Conservation (phyloP, 2,329 filamentous ascomycete species). For the Didymella keratinophila region DNA sequence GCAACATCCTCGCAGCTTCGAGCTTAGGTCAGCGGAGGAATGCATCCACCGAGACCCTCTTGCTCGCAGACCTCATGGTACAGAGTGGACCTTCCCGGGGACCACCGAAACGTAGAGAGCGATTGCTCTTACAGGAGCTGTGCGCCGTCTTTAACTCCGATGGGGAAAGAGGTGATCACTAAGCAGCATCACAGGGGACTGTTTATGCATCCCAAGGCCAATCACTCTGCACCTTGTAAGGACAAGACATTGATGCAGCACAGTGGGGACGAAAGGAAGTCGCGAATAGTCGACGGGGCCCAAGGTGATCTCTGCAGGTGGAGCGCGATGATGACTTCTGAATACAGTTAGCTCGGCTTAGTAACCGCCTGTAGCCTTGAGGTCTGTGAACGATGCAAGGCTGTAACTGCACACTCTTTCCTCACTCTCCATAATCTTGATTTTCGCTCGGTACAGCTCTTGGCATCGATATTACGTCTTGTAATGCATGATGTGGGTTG, state of each 20-base stretch:
- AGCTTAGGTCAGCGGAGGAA: not conserved
- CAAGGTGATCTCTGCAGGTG: no score
- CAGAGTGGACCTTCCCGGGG: no score
- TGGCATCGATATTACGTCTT: not conserved
- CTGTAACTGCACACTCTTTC: not conserved
- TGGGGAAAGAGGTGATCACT: not conserved
- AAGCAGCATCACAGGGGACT: not conserved
- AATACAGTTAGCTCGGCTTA: not conserved
- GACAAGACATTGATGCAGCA: no score
- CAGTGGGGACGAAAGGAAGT: no score
- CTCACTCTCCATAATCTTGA: not conserved
- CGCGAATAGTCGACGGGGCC: not conserved
- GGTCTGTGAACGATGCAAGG: not conserved
- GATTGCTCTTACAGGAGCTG: not conserved
- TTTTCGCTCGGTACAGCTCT: not conserved
- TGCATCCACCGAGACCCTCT: not conserved
- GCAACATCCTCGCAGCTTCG: not conserved
- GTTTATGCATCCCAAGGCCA: not conserved
- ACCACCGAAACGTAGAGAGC: no score
- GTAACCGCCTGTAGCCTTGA: not conserved
- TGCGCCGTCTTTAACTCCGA: slow-evolving; percentile 8
- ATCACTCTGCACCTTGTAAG: no score
- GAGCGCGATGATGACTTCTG: not conserved
- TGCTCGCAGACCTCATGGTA: not conserved
- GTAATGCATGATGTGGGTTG: slow-evolving; percentile 18